Conservation (phyloP, 129 eudicot species). For the Daucus carota region DH1_v3.0 NC_030384.2:33894001-33894500, state of each 20-base stretch:
- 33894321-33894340: not conserved
- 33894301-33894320: not conserved
- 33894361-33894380: not conserved
- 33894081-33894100: too few relatives aligned
- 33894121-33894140: too few relatives aligned
- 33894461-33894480: not conserved
- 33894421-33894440: not conserved
- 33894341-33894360: not conserved
- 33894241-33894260: not conserved
- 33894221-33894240: not conserved
- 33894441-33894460: not conserved
- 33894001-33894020: too few relatives aligned
- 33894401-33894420: not conserved
- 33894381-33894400: slow-evolving; percentile 1
- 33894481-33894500: not conserved
- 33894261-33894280: not conserved
- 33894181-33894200: too few relatives aligned
- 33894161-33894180: too few relatives aligned
- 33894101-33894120: too few relatives aligned
- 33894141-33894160: too few relatives aligned
- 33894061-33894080: too few relatives aligned
- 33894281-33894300: not conserved
- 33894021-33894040: too few relatives aligned
- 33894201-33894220: too few relatives aligned
- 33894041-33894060: too few relatives aligned